Conservation (phyloP, 2,329 filamentous ascomycete species). For the Apiospora koreana region DNA sequence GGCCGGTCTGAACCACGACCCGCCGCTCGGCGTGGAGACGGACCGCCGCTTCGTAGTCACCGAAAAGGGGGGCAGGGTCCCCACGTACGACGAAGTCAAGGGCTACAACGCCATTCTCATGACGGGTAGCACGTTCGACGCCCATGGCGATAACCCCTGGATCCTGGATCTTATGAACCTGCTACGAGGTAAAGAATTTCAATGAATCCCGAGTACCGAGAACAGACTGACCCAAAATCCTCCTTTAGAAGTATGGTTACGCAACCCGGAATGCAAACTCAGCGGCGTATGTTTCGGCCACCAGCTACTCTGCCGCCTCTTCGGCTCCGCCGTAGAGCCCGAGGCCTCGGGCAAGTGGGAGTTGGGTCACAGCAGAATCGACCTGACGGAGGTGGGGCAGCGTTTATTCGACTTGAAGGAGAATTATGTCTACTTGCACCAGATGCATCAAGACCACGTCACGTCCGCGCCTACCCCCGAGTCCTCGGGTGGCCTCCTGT, state of each 20-base stretch:
- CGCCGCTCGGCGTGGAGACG: constrained; percentile 55
- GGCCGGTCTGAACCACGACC: constrained; percentile 53
- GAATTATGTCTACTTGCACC: constrained; percentile 59
- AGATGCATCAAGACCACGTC: constrained; percentile 81
- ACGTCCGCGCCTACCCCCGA: constrained; percentile 57
- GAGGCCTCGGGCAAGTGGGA: constrained; percentile 71
- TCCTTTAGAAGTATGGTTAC: constrained; percentile 51
- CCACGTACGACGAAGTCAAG: constrained; percentile 52
- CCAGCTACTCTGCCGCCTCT: constrained; percentile 72
- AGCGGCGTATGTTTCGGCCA: constrained; percentile 83
- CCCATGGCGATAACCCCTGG: constrained; percentile 72
- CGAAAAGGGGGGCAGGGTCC: constrained; percentile 47
- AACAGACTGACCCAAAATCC: background rate
- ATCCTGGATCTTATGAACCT: constrained; percentile 68
- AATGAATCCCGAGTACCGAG: background rate
- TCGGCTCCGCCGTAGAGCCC: constrained; percentile 67
- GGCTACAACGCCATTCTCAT: constrained; percentile 73
- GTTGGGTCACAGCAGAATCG: constrained; percentile 64
- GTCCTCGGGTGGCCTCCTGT: constrained; percentile 42
- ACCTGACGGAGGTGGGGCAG: constrained; percentile 66
- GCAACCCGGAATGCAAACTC: constrained; percentile 54
- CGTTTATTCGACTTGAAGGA: constrained; percentile 64
- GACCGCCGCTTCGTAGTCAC: constrained; percentile 56
- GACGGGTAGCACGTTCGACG: constrained; percentile 67
- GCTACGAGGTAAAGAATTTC: constrained; percentile 39